phyloP scores from a whole-genome alignment of 2,329 filamentous ascomycete species.

The Cordyceps fumosorosea region DNA sequence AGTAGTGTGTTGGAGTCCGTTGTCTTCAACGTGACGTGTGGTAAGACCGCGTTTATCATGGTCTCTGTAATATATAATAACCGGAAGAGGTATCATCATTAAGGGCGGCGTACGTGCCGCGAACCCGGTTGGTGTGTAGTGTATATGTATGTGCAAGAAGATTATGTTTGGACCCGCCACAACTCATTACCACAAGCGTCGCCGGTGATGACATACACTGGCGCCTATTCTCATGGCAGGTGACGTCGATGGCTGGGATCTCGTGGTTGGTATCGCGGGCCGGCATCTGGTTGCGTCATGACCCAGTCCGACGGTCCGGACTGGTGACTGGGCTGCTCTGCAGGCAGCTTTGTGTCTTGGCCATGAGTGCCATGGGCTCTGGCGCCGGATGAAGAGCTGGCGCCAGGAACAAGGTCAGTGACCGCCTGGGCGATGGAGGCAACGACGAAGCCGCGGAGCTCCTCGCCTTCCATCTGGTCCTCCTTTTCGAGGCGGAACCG shows the following conservation, averaged over 20 bases:
- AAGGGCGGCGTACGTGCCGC: not conserved
- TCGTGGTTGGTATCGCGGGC: slow-evolving; percentile 35
- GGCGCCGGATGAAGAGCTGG: slow-evolving; percentile 24
- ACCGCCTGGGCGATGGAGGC: slow-evolving; percentile 67
- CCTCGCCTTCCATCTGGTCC: slow-evolving; percentile 66
- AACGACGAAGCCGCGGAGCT: slow-evolving; percentile 68
- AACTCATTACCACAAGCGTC: slow-evolving; percentile 7
- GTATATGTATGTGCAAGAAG: slow-evolving; percentile 15
- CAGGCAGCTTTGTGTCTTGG: slow-evolving; percentile 55
- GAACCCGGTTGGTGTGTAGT: not conserved
- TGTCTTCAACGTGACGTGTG: slow-evolving; percentile 10
- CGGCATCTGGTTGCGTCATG: slow-evolving; percentile 39
- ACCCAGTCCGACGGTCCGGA: slow-evolving; percentile 46
- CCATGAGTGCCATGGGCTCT: slow-evolving; percentile 23
- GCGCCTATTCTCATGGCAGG: slow-evolving; percentile 23
- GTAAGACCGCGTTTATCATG: not conserved
- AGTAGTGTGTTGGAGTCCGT: slow-evolving; percentile 2
- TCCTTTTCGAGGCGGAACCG: slow-evolving; percentile 76
- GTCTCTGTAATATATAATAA: slow-evolving; percentile 9
- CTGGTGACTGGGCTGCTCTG: slow-evolving; percentile 50
- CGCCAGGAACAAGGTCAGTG: slow-evolving; percentile 56
- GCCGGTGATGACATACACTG: slow-evolving; percentile 1
- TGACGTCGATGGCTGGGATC: slow-evolving; percentile 37
- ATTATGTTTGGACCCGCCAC: slow-evolving; percentile 15
- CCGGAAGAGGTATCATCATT: slow-evolving; percentile 1